Percentiles rank a stretch among this genome's conserved stretches.
phyloP scores from a whole-genome alignment of 2,329 filamentous ascomycete genomes.

The Fusarium subtropicale region DNA sequence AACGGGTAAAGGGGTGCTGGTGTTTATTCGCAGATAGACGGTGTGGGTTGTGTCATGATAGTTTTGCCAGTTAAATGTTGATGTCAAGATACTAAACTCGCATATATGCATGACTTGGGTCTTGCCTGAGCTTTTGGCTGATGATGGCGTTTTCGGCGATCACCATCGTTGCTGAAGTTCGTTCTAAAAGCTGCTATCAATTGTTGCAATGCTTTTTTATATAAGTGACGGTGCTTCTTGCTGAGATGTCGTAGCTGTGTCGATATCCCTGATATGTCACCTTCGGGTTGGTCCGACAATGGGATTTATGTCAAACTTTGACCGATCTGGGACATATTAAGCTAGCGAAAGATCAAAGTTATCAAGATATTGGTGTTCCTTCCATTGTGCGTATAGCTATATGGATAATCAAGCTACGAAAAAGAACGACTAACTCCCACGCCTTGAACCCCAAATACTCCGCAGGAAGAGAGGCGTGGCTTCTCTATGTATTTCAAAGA shows the following conservation, averaged over 20 bases:
- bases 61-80: constrained; percentile 36
- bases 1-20: constrained; percentile 14
- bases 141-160: constrained; percentile 8
- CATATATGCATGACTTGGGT: constrained; percentile 16
- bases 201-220: not conserved
- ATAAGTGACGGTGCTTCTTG: not conserved
- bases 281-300: not conserved
- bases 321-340: not conserved
- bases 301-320: no score
- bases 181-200: not conserved
- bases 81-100: constrained; percentile 34
- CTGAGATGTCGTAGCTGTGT: constrained; percentile 3
- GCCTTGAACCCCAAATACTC: constrained; percentile 31
- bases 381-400: constrained; percentile 1
- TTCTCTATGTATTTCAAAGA: not conserved
- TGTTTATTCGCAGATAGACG: constrained; percentile 41
- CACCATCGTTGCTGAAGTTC: not conserved
- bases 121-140: constrained; percentile 3
- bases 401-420: constrained; percentile 3
- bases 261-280: not conserved
- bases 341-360: not conserved
- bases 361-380: not conserved
- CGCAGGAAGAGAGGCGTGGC: not conserved
- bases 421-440: constrained; percentile 24
- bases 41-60: constrained; percentile 44